A percentile compares a stretch with the other conserved stretches of the same genome.
These are phyloP conservation scores for Saturnispora hagleri DNA, from an alignment of 805 yeast genomes.

Conservation along the genomic window DNA sequence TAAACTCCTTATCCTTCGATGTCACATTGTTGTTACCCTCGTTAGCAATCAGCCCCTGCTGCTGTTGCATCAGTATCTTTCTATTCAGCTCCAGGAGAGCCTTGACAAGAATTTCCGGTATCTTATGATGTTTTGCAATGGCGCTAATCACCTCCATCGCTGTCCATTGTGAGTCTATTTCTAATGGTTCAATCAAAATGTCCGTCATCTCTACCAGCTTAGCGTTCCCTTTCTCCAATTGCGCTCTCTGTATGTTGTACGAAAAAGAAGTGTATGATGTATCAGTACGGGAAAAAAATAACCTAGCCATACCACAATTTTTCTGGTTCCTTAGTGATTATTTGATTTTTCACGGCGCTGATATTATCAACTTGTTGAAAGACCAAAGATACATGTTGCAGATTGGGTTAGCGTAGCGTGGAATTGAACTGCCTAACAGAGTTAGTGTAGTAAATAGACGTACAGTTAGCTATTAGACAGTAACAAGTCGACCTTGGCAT, in stretches of 20 bases:
- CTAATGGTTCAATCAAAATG: not conserved
- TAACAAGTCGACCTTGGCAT: not conserved
- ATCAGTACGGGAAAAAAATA: not conserved
- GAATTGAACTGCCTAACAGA: too few species aligned
- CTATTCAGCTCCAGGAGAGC: conserved; percentile 24
- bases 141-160: not conserved
- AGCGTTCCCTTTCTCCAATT: not conserved
- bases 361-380: not conserved
- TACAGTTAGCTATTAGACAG: not conserved
- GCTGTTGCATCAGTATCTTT: conserved; percentile 5
- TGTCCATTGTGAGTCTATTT: not conserved
- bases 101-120: conserved; percentile 25
- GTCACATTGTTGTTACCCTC: not conserved
- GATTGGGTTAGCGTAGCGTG: not conserved
- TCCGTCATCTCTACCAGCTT: not conserved
- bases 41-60: conserved; percentile 6
- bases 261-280: not conserved
- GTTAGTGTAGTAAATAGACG: not conserved
- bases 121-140: conserved; percentile 17
- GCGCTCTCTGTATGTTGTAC: not conserved
- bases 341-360: not conserved
- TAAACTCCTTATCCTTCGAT: conserved; percentile 36
- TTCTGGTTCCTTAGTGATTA: not conserved
- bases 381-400: not conserved
- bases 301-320: conserved; percentile 1